Percentiles rank a stretch among this genome's conserved stretches.
Evolutionary conservation across 1,139 yeast species (phyloP).

Genomic region (Lodderomyces orthopsilosis): DNA sequence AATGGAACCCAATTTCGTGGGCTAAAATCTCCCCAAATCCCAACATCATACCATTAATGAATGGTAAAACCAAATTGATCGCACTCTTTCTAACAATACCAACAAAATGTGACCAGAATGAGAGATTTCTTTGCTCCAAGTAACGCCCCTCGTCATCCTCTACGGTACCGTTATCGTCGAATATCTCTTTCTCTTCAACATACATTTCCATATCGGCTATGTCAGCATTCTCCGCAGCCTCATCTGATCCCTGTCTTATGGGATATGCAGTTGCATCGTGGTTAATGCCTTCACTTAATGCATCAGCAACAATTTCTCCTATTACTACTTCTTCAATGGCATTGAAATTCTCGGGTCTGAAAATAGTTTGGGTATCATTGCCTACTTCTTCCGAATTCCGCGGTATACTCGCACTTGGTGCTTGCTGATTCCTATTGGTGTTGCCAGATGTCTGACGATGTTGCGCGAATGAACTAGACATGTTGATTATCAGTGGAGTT

Average conservation of each 20-base stretch:
- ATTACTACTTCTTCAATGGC: neutral
- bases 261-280: constrained; percentile 50
- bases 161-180: neutral
- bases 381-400: neutral
- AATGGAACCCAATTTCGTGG: constrained; percentile 83
- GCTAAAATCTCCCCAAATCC: constrained; percentile 97
- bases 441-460: neutral
- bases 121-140: constrained; percentile 12
- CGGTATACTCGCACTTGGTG: neutral
- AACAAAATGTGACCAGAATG: constrained; percentile 23
- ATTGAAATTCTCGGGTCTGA: neutral
- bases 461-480: constrained; percentile 3
- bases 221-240: constrained; percentile 42
- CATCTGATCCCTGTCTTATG: constrained; percentile 67
- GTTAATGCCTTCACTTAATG: constrained; percentile 16
- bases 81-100: constrained; percentile 48
- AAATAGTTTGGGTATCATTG: neutral
- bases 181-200: no score
- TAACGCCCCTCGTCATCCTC: constrained; percentile 3
- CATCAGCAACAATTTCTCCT: constrained; percentile 10
- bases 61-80: constrained; percentile 79
- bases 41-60: constrained; percentile 90
- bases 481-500: neutral
- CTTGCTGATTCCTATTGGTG: no score
- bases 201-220: constrained; percentile 21